Evolutionary conservation across 2,329 filamentous ascomycete species (phyloP).

Genomic region (Botrytis porri): DNA sequence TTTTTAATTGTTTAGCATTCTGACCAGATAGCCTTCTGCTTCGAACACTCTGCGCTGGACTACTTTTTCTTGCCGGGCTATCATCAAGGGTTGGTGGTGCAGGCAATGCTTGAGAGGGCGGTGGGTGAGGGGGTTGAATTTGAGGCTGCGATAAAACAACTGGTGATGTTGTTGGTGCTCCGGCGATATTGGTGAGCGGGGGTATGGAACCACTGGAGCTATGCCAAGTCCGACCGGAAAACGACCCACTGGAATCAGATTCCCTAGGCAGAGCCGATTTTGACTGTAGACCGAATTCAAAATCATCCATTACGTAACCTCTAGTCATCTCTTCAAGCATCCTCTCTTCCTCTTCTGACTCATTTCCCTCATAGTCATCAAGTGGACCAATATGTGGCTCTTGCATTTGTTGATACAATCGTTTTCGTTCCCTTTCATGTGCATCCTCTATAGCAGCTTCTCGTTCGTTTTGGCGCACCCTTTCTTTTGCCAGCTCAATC

Average conservation of each 20-base stretch:
- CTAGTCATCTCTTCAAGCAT: constrained; percentile 85
- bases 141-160: constrained; percentile 32
- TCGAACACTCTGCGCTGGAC: constrained; percentile 54
- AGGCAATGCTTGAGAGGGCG: constrained; percentile 38
- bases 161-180: constrained; percentile 41
- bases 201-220: constrained; percentile 74
- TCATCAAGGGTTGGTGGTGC: constrained; percentile 41
- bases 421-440: constrained; percentile 56
- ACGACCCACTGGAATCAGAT: constrained; percentile 71
- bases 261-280: constrained; percentile 71
- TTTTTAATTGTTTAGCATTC: constrained; percentile 79
- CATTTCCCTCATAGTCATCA: constrained; percentile 61
- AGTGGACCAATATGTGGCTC: constrained; percentile 43
- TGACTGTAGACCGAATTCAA: constrained; percentile 67
- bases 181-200: constrained; percentile 69
- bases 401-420: constrained; percentile 33
- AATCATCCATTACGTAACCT: constrained; percentile 79
- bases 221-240: constrained; percentile 76
- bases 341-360: constrained; percentile 69
- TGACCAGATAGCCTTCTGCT: constrained; percentile 77
- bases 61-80: constrained; percentile 34
- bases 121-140: constrained; percentile 40
- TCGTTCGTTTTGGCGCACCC: constrained; percentile 68
- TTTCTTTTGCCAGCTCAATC: constrained; percentile 73
- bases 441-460: constrained; percentile 63